Evolutionary conservation across 2,329 filamentous ascomycete species (phyloP), one percentile per base, ranked within the genome.

Genomic region (Xylaria sp.): DNA sequence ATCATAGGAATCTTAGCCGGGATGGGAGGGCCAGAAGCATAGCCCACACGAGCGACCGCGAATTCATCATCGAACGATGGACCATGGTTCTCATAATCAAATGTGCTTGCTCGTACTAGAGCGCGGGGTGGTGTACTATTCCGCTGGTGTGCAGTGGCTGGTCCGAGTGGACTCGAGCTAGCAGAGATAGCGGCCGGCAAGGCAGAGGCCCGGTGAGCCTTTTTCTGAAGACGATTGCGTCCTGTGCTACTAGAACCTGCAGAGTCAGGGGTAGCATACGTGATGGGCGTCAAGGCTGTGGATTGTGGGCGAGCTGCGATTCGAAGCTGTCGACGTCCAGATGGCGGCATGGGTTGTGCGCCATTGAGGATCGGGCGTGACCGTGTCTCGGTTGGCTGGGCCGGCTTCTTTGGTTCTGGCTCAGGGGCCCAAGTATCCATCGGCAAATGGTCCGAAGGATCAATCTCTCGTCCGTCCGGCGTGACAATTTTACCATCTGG

Each of bases 401-500:
- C 56, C 8, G 73, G 72, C n/a, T 81, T 82, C 75, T 90, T 91
- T 25, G 86, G 84, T 72, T 92, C 90, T 0, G 91, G 91, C 74
- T 94, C 91, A 0, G 91, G 91, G 1, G 91, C 91, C 91, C 91
- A 94, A 1, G 88, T 88, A 63, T 92, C 89, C 76, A 93, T 87
- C 0, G 92, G 92, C 15, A 94, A 83, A 76, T 94, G 92, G 78
- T 95, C 92, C 0, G 91, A 93, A 0, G 92, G 92, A 75, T 95
- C 92, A 63, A 95, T 86, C 74, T 93, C 90, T 63, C 90, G 86
- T 7, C 92, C 92, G 76, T 93, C 91, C 70, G 91, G 86, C 0
- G 89, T 91, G 61, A 94, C 89, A 68, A 94, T 93, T 75, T 93
- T 93, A 9, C 88, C 90, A 60, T 86, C 85, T 0, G 84, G 80